These are phyloP conservation scores for Linum lewisii DNA, from an alignment of 345 rosid genomes.

Conservation along the genomic window DNA sequence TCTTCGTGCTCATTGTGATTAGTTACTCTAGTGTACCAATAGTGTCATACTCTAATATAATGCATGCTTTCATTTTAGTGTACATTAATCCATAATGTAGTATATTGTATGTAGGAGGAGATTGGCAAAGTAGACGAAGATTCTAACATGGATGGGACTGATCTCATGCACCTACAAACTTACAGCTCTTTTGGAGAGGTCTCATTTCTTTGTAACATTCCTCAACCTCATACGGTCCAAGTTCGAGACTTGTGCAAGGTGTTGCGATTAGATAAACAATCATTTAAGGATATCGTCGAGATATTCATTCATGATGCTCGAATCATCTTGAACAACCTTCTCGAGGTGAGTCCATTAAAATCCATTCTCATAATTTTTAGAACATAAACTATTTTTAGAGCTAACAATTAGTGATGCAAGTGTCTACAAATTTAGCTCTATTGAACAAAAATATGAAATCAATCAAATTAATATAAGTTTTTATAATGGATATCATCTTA, in stretches of 20 bases:
- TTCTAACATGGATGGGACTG: slow-evolving; percentile 15
- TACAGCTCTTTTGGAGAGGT: slow-evolving; percentile 57
- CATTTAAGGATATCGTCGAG: slow-evolving; percentile 58
- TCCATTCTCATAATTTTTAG: no score
- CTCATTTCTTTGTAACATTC: slow-evolving; percentile 60
- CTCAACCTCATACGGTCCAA: slow-evolving; percentile 48
- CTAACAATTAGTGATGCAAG: no score
- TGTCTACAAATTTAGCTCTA: no score
- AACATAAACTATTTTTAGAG: no score
- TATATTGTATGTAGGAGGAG: slow-evolving; percentile 38
- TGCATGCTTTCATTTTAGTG: no score
- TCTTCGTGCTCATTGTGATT: no score
- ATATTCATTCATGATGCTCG: slow-evolving; percentile 63
- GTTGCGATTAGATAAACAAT: slow-evolving; percentile 57
- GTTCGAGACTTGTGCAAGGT: slow-evolving; percentile 53
- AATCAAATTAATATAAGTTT: no score
- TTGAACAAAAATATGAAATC: no score
- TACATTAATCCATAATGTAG: not conserved
- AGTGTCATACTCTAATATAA: no score
- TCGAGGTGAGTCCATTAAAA: slow-evolving; percentile 56
- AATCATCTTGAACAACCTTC: slow-evolving; percentile 57
- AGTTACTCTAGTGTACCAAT: no score
- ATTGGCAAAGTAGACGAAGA: slow-evolving; percentile 34
- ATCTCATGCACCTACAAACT: slow-evolving; percentile 15
- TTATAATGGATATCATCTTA: no score